phyloP scores from a whole-genome alignment of 768 basidiomycete species.

The Leccinellum luteum region DNA sequence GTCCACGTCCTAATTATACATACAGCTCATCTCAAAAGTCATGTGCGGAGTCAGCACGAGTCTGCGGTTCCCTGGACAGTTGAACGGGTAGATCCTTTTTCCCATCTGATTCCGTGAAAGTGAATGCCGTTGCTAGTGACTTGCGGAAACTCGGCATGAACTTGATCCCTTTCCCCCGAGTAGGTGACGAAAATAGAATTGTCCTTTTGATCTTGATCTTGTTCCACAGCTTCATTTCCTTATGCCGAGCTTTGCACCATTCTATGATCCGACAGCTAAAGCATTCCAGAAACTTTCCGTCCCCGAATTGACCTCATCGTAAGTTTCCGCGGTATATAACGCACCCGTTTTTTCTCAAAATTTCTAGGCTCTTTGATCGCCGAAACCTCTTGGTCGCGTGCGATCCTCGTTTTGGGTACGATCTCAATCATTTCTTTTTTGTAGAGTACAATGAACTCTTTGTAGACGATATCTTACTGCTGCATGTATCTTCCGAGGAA shows the following conservation, averaged over 20 bases:
- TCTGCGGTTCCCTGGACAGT: constrained; percentile 89
- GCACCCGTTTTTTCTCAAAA: background rate
- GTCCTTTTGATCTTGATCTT: background rate
- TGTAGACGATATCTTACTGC: constrained; percentile 81
- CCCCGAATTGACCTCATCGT: constrained; percentile 74
- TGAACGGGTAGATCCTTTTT: constrained; percentile 64
- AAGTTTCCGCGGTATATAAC: constrained; percentile 24
- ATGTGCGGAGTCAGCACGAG: constrained; percentile 96
- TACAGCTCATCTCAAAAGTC: constrained; percentile 74
- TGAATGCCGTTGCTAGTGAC: constrained; percentile 46
- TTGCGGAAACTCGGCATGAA: constrained; percentile 91
- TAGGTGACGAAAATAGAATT: constrained; percentile 33
- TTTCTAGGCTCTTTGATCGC: constrained; percentile 69
- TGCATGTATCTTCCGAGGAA: constrained; percentile 84
- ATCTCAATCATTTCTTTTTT: background rate
- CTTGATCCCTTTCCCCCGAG: constrained; percentile 93
- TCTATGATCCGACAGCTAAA: constrained; percentile 64
- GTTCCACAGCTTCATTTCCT: constrained; percentile 84
- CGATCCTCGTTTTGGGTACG: constrained; percentile 73
- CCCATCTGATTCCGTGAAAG: background rate
- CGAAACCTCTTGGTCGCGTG: constrained; percentile 79
- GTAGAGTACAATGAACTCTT: background rate
- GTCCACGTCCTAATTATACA: background rate
- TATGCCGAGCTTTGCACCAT: constrained; percentile 91
- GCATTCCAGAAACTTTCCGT: constrained; percentile 61